phyloP scores from a whole-genome alignment of 1,284 basidiomycete genomes.

The Sporisorium graminicola region DNA sequence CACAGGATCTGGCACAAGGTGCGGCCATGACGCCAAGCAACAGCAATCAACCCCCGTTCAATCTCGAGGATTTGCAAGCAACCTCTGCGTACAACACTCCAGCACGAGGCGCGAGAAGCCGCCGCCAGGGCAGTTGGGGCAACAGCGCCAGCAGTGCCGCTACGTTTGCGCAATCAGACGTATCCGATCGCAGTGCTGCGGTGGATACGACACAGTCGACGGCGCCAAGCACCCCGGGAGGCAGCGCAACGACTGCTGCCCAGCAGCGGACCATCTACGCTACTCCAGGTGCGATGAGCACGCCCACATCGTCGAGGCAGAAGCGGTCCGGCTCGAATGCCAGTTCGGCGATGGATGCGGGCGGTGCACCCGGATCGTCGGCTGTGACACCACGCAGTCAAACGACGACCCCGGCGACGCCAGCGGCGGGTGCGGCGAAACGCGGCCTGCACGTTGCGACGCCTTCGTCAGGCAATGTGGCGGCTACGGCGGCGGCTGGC shows the following conservation, averaged over 20 bases:
- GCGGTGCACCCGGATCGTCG: background rate
- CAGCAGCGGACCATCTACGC: conserved; percentile 10
- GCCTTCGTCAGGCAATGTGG: conserved; percentile 16
- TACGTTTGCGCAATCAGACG: conserved; percentile 33
- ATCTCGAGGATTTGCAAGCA: conserved; percentile 44
- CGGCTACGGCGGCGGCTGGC: conserved; percentile 20
- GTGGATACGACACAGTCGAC: conserved; percentile 23
- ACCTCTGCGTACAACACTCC: conserved; percentile 43
- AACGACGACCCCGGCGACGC: conserved; percentile 22
- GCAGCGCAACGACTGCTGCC: background rate
- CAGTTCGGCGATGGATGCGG: conserved; percentile 26
- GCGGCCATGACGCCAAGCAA: conserved; percentile 51
- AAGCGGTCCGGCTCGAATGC: conserved; percentile 42
- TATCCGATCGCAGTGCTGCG: conserved; percentile 21
- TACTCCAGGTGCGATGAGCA: conserved; percentile 28
- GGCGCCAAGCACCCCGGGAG: conserved; percentile 35
- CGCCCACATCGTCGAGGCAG: conserved; percentile 39
- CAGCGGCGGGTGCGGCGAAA: conserved; percentile 21
- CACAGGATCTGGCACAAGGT: conserved; percentile 60
- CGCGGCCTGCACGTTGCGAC: conserved; percentile 10
- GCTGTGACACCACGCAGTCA: conserved; percentile 32
- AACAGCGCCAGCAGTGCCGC: conserved; percentile 36
- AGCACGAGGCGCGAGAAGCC: conserved; percentile 13
- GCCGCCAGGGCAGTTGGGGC: conserved; percentile 31
- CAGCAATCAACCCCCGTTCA: conserved; percentile 42